Evolutionary conservation across 176 grass and related monocot species (phyloP).

Genomic region (Oryza meridionalis): DNA sequence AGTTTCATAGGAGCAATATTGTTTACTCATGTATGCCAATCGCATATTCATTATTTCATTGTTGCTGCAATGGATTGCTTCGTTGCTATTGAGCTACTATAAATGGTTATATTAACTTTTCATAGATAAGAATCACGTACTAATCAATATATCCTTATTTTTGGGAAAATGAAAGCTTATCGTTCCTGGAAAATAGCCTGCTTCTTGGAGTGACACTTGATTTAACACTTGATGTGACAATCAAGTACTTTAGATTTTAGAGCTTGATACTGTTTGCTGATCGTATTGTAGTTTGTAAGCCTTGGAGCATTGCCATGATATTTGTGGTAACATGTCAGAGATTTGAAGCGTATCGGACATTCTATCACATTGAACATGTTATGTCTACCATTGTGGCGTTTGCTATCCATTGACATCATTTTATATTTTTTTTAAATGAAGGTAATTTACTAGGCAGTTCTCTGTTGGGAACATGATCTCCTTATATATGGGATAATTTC

Average conservation of each 20-base stretch:
- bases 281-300: constrained; percentile 14
- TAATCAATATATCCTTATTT: neutral
- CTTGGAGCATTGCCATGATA: constrained; percentile 7
- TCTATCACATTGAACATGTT: neutral
- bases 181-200: neutral
- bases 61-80: constrained; percentile 4
- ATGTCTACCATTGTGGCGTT: neutral
- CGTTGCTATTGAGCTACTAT: constrained; percentile 29
- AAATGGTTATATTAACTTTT: constrained; percentile 7
- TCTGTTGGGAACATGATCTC: neutral
- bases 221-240: neutral
- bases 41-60: neutral
- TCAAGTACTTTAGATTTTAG: constrained; percentile 16
- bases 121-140: neutral
- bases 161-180: neutral
- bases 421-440: neutral
- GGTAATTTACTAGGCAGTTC: neutral
- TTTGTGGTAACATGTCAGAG: neutral
- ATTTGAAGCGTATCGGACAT: neutral
- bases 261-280: neutral
- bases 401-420: neutral
- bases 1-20: constrained; percentile 1
- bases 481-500: neutral
- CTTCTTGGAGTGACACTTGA: too few species aligned
- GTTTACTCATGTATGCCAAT: neutral